phyloP scores from a whole-genome alignment of 1,284 basidiomycete genomes.

The Papiliotrema nemorosa region DNA sequence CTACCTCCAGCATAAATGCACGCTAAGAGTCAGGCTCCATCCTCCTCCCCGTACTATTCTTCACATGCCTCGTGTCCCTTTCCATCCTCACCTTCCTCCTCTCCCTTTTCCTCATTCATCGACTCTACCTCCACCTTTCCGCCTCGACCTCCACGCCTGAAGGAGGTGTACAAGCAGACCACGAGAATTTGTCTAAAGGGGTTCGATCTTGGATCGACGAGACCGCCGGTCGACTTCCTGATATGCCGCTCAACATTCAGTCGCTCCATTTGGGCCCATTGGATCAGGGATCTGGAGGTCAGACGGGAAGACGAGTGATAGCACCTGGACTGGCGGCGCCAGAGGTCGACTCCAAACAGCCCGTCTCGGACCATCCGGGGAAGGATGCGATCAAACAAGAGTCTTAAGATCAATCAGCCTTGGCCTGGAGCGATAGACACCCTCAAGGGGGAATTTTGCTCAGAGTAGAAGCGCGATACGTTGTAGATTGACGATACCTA shows the following conservation, averaged over 20 bases:
- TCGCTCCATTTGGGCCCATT: conserved; percentile 1
- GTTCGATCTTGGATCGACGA: conserved; percentile 27
- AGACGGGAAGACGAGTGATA: too few species aligned
- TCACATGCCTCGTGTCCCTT: conserved; percentile 30
- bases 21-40: conserved; percentile 19
- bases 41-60: conserved; percentile 35
- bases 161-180: background rate
- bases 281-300: background rate
- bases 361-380: too few species aligned
- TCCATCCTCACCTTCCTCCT: conserved; percentile 26
- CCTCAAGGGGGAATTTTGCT: background rate
- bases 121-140: conserved; percentile 37
- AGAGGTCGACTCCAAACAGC: too few species aligned
- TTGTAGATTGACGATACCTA: background rate
- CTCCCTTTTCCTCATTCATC: conserved; percentile 36
- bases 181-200: conserved; percentile 12
- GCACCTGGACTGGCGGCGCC: too few species aligned
- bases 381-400: too few species aligned
- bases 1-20: background rate
- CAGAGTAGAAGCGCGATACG: background rate
- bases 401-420: too few species aligned
- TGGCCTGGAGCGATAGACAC: too few species aligned
- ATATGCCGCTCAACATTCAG: background rate
- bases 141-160: conserved; percentile 1
- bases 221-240: conserved; percentile 21